Base-by-base conservation (phyloP, 2,329 filamentous ascomycete species). In the Diplocarpon mali region DNA sequence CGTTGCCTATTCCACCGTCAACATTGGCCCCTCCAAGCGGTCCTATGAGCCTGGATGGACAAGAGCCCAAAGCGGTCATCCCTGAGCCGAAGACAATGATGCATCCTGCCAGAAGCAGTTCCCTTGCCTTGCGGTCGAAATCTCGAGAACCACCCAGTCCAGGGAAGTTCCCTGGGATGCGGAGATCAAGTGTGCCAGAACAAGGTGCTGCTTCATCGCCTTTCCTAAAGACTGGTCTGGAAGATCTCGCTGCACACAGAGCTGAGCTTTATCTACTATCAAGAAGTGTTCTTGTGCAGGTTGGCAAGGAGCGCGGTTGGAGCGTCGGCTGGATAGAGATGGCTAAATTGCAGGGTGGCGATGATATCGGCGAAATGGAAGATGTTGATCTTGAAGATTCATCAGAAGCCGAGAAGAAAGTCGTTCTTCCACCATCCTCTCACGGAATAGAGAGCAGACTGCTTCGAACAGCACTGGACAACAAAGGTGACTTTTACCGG, bases 201-300 rank as follows among this genome's bases (percentile, higher is more conserved):
- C 44, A 50, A 38, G 57, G 58, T 2, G 65, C 77, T 40, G 60
- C 59, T 9, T 50, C 67, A 14, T 65, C 67, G 4, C 57, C 70
- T 0, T 76, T 78, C 44, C 64, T 74, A 13, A 80, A 79, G 49
- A 57, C 67, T 6, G 88, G 90, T 0, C 68, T 89, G 0, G 84
- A 93, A 59, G 84, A 93, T 44, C 69, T 96, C 17, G 85, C 89
- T 30, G 85, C 85, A 36, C 78, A 80, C 48, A 75, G 90, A 56
- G 90, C 86, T 5, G 87, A 95, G 57, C 71, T 96, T 2, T 83
- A 87, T 49, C 69, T 85, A 45, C 67, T 95, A 34, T 89, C 87
- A 8, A 74, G 90, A 44, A 86, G 85, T 50, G 75, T 92, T 5
- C 69, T 96, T 0, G 82, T 90, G 56, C 74, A 80, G 39, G 66